phyloP scores from a whole-genome alignment of 2,329 filamentous ascomycete species.

The Colletotrichum sp. region DNA sequence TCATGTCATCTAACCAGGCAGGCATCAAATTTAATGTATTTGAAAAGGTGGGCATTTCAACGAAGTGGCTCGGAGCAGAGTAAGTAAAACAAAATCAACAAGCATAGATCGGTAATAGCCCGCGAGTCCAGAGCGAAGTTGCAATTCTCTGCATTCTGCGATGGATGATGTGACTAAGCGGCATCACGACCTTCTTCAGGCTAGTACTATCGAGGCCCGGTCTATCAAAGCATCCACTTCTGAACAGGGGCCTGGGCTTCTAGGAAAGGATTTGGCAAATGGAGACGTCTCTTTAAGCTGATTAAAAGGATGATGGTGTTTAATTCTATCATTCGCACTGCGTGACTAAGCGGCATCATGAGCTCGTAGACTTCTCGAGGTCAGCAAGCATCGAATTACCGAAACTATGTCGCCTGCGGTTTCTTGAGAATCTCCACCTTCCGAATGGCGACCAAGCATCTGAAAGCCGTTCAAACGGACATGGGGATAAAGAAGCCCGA shows the following conservation, averaged over 20 bases:
- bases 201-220: background rate
- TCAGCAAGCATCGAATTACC: background rate
- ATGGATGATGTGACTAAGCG: background rate
- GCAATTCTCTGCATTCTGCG: background rate
- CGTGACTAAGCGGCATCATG: background rate
- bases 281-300: accelerated
- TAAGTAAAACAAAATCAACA: too few relatives aligned
- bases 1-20: too few relatives aligned
- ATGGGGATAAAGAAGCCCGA: accelerated
- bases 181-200: background rate
- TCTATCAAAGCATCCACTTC: background rate
- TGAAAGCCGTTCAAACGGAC: background rate
- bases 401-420: accelerated
- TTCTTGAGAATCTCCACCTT: background rate
- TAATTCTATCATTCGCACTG: accelerated
- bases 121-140: too few relatives aligned
- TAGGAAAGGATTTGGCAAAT: accelerated
- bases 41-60: too few relatives aligned
- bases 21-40: too few relatives aligned
- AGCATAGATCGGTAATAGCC: too few relatives aligned
- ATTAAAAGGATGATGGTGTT: accelerated
- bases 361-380: background rate
- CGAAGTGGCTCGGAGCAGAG: too few relatives aligned
- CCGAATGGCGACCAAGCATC: accelerated
- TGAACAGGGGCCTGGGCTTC: accelerated